Conservation (phyloP, 768 basidiomycete species). For the Calocera cornea region DNA sequence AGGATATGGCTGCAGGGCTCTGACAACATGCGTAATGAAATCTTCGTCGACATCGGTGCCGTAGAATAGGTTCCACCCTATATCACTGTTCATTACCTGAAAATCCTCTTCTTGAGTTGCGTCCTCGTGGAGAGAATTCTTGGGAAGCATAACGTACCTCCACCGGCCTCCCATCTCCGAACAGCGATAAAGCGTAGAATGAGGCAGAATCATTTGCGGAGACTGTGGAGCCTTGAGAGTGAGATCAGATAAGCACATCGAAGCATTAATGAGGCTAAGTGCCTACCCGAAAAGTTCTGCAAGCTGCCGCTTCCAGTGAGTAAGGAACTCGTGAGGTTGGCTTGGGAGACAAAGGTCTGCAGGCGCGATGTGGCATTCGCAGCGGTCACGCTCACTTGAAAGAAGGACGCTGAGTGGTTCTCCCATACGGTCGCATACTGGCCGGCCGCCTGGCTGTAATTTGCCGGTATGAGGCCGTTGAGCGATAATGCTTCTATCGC, state of each 20-base stretch:
- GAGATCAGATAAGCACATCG: neutral
- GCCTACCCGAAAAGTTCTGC: neutral
- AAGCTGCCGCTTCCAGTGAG: slow-evolving; percentile 15
- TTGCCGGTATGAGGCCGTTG: slow-evolving; percentile 22
- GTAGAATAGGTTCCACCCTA: slow-evolving; percentile 31
- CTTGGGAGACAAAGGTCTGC: slow-evolving; percentile 26
- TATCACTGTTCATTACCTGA: slow-evolving; percentile 33
- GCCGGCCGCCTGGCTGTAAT: slow-evolving; percentile 15
- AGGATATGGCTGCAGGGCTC: slow-evolving; percentile 34
- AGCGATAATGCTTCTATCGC: slow-evolving; percentile 24
- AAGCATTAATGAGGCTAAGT: neutral
- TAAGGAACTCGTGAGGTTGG: slow-evolving; percentile 25
- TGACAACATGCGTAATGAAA: slow-evolving; percentile 28
- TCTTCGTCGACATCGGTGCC: slow-evolving; percentile 27
- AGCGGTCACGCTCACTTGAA: slow-evolving; percentile 25
- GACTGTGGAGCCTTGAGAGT: slow-evolving; percentile 7
- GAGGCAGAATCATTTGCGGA: slow-evolving; percentile 19
- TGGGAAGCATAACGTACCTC: slow-evolving; percentile 21
- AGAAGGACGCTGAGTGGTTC: slow-evolving; percentile 24
- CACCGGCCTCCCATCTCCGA: slow-evolving; percentile 28
- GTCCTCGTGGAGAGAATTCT: neutral
- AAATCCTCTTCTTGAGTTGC: neutral
- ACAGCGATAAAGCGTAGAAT: slow-evolving; percentile 32
- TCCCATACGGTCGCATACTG: slow-evolving; percentile 29
- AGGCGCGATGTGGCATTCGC: slow-evolving; percentile 24